These are phyloP conservation scores for Tylopilus sp. DNA, from an alignment of 768 basidiomycete genomes.

Conservation along the genomic window DNA sequence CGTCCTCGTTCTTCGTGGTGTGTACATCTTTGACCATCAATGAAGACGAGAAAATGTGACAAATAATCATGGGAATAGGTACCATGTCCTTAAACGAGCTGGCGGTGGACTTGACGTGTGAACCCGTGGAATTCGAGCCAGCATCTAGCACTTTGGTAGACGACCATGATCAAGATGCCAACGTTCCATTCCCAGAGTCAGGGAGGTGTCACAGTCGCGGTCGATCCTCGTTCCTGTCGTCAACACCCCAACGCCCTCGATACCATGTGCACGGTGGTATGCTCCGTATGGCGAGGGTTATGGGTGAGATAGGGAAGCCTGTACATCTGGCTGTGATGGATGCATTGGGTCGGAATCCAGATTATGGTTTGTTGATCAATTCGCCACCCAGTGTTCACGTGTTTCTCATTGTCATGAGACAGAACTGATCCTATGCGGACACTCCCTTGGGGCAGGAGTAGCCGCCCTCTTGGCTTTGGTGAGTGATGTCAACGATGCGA, in stretches of 20 bases:
- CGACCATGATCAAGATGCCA: conserved; percentile 30
- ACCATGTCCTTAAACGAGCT: conserved; percentile 88
- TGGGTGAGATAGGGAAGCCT: conserved; percentile 74
- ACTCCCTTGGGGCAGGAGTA: conserved; percentile 82
- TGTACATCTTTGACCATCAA: conserved; percentile 9
- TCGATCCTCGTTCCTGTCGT: conserved; percentile 23
- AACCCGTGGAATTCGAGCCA: conserved; percentile 63
- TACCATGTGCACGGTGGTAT: conserved; percentile 82
- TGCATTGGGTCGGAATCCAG: conserved; percentile 64
- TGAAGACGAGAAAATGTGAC: conserved; percentile 2
- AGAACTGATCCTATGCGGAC: conserved; percentile 78
- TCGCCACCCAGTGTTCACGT: background rate
- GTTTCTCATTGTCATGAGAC: background rate
- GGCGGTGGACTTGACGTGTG: conserved; percentile 82
- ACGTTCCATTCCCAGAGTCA: conserved; percentile 35
- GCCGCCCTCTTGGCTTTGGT: conserved; percentile 73
- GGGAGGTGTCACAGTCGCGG: conserved; percentile 23
- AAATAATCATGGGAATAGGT: conserved; percentile 35
- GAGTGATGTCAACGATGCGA: conserved; percentile 20
- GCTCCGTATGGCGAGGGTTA: conserved; percentile 71
- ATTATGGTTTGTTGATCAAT: conserved; percentile 56
- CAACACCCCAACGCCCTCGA: conserved; percentile 20
- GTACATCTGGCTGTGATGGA: conserved; percentile 72
- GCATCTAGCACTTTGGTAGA: conserved; percentile 36
- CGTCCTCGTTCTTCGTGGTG: conserved; percentile 70